A percentile compares a stretch with the other conserved stretches of the same genome.
These are phyloP conservation scores for Aureobasidium melanogenum DNA, from an alignment of 2,329 filamentous ascomycete species.

Conservation along the genomic window DNA sequence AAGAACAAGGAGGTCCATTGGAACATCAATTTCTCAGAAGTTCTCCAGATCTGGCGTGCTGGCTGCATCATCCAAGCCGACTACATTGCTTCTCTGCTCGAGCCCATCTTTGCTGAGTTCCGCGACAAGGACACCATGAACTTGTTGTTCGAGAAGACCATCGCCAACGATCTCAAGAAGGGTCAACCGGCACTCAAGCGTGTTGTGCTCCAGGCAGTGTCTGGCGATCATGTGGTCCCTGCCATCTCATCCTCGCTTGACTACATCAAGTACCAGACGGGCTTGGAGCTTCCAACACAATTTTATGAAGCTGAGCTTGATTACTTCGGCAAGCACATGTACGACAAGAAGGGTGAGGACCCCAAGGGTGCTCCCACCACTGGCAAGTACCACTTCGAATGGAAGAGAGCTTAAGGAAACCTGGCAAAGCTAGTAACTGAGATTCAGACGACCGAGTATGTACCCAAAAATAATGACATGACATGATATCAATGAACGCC, in stretches of 20 bases:
- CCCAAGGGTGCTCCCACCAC: constrained; percentile 43
- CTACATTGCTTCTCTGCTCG: constrained; percentile 52
- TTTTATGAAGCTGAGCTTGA: constrained; percentile 66
- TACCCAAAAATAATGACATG: constrained; percentile 4
- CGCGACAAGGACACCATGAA: constrained; percentile 34
- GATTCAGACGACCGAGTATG: neutral
- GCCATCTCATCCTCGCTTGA: constrained; percentile 55
- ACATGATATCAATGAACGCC: constrained; percentile 2
- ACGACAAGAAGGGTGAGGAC: constrained; percentile 48
- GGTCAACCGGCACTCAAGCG: constrained; percentile 45
- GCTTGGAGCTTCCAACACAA: constrained; percentile 53
- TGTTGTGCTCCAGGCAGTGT: constrained; percentile 45
- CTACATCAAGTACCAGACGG: constrained; percentile 56
- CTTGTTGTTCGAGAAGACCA: constrained; percentile 36
- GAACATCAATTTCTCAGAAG: constrained; percentile 44
- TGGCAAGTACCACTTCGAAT: constrained; percentile 56
- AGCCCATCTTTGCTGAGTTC: constrained; percentile 32
- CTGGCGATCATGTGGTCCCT: constrained; percentile 52
- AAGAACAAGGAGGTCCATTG: constrained; percentile 52
- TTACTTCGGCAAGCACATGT: constrained; percentile 61
- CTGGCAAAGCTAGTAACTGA: neutral
- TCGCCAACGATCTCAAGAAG: constrained; percentile 46
- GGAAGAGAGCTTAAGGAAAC: constrained; percentile 37
- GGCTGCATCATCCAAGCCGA: constrained; percentile 66
- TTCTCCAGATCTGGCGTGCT: constrained; percentile 56